phyloP scores from a whole-genome alignment of 2,329 filamentous ascomycete genomes.

The Alternaria burnsii region DNA sequence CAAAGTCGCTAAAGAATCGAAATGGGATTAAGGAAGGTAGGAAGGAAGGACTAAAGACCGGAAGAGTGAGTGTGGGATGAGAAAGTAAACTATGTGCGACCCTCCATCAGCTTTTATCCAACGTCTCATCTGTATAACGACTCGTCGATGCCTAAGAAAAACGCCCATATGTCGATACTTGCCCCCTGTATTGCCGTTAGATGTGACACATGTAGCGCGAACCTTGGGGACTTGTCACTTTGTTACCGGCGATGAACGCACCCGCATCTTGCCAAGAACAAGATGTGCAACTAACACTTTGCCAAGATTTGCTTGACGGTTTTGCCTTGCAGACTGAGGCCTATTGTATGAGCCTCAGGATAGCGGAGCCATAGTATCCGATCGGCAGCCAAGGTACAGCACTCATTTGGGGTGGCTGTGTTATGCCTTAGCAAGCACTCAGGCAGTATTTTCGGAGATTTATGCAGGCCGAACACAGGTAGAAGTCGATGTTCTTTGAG shows the following conservation, averaged over 20 bases:
- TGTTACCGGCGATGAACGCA: slow-evolving; percentile 22
- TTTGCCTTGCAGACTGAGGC: slow-evolving; percentile 29
- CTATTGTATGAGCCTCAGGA: slow-evolving; percentile 22
- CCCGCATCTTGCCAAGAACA: slow-evolving; percentile 38
- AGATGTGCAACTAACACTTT: slow-evolving; percentile 31
- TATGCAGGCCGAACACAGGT: slow-evolving; percentile 1
- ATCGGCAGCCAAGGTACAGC: slow-evolving; percentile 24
- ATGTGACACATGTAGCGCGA: slow-evolving; percentile 24
- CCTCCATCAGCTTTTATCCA: slow-evolving; percentile 40
- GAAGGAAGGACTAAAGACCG: slow-evolving; percentile 24
- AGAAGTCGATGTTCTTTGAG: slow-evolving; percentile 10
- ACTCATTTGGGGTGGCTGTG: slow-evolving; percentile 12
- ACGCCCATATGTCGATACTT: slow-evolving; percentile 17
- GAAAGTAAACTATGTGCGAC: slow-evolving; percentile 18
- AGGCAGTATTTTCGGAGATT: slow-evolving; percentile 15
- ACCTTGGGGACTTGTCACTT: slow-evolving; percentile 12
- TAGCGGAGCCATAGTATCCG: slow-evolving; percentile 29
- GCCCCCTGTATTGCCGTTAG: slow-evolving; percentile 24
- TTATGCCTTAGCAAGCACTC: slow-evolving; percentile 17
- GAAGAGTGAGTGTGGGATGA: slow-evolving; percentile 35
- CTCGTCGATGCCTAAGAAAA: slow-evolving; percentile 6
- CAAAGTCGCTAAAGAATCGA: slow-evolving; percentile 44
- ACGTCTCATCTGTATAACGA: neutral
- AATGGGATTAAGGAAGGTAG: slow-evolving; percentile 37
- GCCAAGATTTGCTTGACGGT: slow-evolving; percentile 41